phyloP scores from a whole-genome alignment of 257 asterid species.

The Lycium barbarum region DNA sequence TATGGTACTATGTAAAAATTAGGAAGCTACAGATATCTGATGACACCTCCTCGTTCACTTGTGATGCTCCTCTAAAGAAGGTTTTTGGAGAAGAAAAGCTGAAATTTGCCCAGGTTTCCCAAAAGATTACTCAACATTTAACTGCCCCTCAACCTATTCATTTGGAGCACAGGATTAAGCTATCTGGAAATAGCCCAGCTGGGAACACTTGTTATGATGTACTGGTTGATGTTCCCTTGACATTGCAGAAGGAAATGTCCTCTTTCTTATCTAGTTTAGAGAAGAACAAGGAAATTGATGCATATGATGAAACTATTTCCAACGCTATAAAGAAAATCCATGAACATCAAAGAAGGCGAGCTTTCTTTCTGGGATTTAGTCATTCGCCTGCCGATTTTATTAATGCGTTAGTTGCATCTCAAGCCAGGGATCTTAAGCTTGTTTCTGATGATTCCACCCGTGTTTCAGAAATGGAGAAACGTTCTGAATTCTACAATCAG shows the following conservation, averaged over 20 bases:
- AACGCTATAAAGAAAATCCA: slow-evolving; percentile 70
- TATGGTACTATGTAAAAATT: slow-evolving; percentile 80
- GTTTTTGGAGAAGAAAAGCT: slow-evolving; percentile 88
- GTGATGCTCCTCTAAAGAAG: slow-evolving; percentile 76
- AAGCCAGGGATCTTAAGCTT: slow-evolving; percentile 83
- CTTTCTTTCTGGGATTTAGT: slow-evolving; percentile 90
- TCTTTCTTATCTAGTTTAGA: slow-evolving; percentile 58
- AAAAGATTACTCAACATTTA: slow-evolving; percentile 73
- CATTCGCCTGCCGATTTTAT: slow-evolving; percentile 92
- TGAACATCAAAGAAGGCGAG: slow-evolving; percentile 63
- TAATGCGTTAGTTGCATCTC: slow-evolving; percentile 79
- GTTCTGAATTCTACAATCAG: slow-evolving; percentile 82
- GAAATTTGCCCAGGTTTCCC: slow-evolving; percentile 75
- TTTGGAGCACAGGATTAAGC: slow-evolving; percentile 84
- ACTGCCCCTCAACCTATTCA: slow-evolving; percentile 82
- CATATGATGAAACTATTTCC: slow-evolving; percentile 70
- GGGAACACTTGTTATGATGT: slow-evolving; percentile 86
- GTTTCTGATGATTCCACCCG: slow-evolving; percentile 65
- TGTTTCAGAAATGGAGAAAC: slow-evolving; percentile 69
- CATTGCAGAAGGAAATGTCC: slow-evolving; percentile 57
- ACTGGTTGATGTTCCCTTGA: slow-evolving; percentile 74
- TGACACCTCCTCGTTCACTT: slow-evolving; percentile 73
- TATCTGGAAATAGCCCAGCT: slow-evolving; percentile 73
- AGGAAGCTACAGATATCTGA: slow-evolving; percentile 71
- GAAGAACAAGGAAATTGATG: slow-evolving; percentile 65